Evolutionary conservation across 2,329 filamentous ascomycete genomes (phyloP).

Genomic region (Zymoseptoria ardabiliae): DNA sequence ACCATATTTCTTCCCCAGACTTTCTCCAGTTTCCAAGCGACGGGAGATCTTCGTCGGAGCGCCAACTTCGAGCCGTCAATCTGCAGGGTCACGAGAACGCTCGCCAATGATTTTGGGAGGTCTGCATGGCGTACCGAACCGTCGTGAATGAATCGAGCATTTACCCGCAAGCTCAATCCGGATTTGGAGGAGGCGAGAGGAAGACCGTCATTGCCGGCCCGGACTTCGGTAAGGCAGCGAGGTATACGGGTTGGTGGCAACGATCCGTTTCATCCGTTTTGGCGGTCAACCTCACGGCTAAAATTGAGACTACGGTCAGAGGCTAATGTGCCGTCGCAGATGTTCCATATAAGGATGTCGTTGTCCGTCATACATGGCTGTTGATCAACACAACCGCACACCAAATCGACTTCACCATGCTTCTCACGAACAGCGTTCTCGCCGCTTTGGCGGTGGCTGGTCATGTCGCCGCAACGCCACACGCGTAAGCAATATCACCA

Average conservation of each 20-base stretch:
- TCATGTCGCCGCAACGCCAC: neutral
- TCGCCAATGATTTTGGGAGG: neutral
- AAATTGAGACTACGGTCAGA: neutral
- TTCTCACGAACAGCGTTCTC: neutral
- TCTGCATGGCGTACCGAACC: neutral
- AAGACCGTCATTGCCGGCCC: too few relatives aligned
- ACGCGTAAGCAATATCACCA: neutral
- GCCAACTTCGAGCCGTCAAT: neutral
- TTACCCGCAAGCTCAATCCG: neutral
- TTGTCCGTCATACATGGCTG: neutral
- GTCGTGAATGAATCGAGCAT: neutral
- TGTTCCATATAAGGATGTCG: neutral
- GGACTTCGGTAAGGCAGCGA: neutral
- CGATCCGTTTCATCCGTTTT: neutral
- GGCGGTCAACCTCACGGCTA: neutral
- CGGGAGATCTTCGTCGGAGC: neutral
- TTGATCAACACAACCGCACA: neutral
- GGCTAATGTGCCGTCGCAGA: neutral
- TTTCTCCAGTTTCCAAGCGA: neutral
- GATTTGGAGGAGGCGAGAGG: neutral
- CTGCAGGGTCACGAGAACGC: neutral
- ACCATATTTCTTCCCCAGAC: neutral
- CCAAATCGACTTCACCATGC: neutral
- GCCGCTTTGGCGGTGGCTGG: neutral
- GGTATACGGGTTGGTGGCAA: neutral